phyloP scores from a whole-genome alignment of 2,329 filamentous ascomycete species.

The Xylariomycetidae sp. region DNA sequence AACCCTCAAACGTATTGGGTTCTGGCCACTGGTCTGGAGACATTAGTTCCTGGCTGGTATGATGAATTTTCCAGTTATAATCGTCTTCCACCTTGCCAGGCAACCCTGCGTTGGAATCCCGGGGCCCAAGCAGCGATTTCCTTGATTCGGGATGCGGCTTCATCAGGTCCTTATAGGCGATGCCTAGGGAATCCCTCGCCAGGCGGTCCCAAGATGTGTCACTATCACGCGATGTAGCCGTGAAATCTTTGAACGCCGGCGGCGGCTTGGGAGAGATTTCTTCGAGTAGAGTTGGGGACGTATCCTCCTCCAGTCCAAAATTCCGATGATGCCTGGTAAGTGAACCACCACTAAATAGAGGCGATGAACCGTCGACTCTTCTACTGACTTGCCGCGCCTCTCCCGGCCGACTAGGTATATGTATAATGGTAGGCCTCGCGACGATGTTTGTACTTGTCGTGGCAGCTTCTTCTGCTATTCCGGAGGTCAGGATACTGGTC shows the following conservation, averaged over 20 bases:
- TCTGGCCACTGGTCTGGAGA: conserved; percentile 19
- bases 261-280: conserved; percentile 8
- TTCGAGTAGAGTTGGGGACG: conserved; percentile 5
- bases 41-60: conserved; percentile 13
- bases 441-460: conserved; percentile 21
- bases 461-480: conserved; percentile 20
- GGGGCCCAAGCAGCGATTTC: not conserved
- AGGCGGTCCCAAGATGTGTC: conserved; percentile 21
- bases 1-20: conserved; percentile 9
- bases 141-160: conserved; percentile 13
- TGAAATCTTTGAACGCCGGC: conserved; percentile 6
- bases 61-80: conserved; percentile 18
- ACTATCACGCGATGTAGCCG: conserved; percentile 9
- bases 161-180: conserved; percentile 22
- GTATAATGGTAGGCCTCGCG: conserved; percentile 26
- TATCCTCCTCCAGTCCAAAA: conserved; percentile 9
- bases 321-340: conserved; percentile 20
- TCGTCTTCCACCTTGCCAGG: conserved; percentile 7
- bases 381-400: conserved; percentile 24
- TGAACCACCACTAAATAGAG: conserved; percentile 22
- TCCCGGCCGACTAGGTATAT: conserved; percentile 26
- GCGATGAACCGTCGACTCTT: conserved; percentile 17
- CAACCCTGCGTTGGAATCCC: conserved; percentile 3
- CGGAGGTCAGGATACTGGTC: conserved; percentile 26
- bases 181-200: conserved; percentile 22